Evolutionary conservation across 2,329 filamentous ascomycete species (phyloP), one percentile per base, ranked within the genome.

Genomic region (Dactylellina cionopaga): DNA sequence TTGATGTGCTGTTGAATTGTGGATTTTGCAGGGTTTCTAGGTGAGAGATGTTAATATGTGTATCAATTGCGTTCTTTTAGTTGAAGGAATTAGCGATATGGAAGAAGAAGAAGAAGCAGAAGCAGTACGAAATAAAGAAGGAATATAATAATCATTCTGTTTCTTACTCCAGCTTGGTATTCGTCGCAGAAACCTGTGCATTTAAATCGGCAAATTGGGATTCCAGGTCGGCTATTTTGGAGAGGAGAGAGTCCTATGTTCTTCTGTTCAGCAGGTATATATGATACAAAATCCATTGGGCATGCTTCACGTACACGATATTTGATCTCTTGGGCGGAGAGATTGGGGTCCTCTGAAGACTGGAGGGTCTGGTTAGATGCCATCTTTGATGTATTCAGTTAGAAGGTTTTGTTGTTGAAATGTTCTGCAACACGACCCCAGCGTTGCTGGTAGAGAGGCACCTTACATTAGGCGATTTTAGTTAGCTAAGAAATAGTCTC

Each of bases 1-100:
- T 83, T 83, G 77, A 91, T 91, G 78, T 91, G 89, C 29, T 81
- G 81, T 59, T 87, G 84, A 55, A 89, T 86, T 7, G 86, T 85
- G 17, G 80, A 80, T 39, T 85, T 81, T 0, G 86, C 83, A 9
- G 83, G 81, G 11, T 75, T 79, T 29, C 68, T 73, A 81, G 78
- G 25, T 10, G 7, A 43, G 39, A 47, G 24, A 19, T 62, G 6
- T 17, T 25, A 24, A 43, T 33, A 56, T 56, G 29, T 39, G 19
- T 11, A 24, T 35, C 25, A 64, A 24, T 11, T 17, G 15, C 5
- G 4, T 22, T 64, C 19, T 31, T 13, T 44, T 41, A n/a, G n/a
- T n/a, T n/a, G n/a, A n/a, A n/a, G n/a, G n/a, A n/a, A n/a, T n/a
- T n/a, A n/a, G n/a, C n/a, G n/a, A n/a, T n/a, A n/a, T n/a, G n/a